Conservation (phyloP, 2,329 filamentous ascomycete genomes). For the Pezicula radicicola region DNA sequence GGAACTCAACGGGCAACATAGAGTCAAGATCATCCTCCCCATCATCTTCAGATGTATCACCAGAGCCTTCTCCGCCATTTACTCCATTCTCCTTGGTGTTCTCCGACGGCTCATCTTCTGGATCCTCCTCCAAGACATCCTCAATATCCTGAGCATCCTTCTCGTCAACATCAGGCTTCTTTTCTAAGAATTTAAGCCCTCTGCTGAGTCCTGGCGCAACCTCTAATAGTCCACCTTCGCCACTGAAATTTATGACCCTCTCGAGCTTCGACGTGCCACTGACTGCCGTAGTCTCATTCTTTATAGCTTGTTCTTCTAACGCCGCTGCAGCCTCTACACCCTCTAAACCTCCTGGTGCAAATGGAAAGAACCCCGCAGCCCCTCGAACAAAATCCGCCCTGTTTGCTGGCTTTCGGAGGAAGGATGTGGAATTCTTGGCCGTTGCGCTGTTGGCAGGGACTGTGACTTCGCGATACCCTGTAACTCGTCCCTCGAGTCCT, state of each 20-base stretch:
- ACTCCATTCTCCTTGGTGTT: slow-evolving; percentile 28
- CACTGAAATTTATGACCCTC: slow-evolving; percentile 78
- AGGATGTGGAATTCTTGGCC: slow-evolving; percentile 91
- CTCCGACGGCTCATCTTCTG: slow-evolving; percentile 27
- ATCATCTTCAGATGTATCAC: slow-evolving; percentile 34
- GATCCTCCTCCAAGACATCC: slow-evolving; percentile 53
- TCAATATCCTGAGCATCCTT: slow-evolving; percentile 70
- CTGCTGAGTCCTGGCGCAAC: slow-evolving; percentile 78
- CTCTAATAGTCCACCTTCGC: slow-evolving; percentile 75
- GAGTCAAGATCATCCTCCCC: slow-evolving; percentile 73
- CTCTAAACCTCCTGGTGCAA: slow-evolving; percentile 86
- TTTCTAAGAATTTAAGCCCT: slow-evolving; percentile 71
- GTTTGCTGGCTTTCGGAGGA: slow-evolving; percentile 80
- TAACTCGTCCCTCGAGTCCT: slow-evolving; percentile 88
- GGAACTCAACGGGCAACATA: slow-evolving; percentile 87
- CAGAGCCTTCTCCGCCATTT: slow-evolving; percentile 27
- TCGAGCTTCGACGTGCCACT: slow-evolving; percentile 61
- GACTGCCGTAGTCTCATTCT: slow-evolving; percentile 39
- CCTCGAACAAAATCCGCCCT: slow-evolving; percentile 90
- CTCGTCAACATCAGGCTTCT: slow-evolving; percentile 51
- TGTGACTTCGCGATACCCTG: slow-evolving; percentile 91
- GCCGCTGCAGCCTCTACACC: slow-evolving; percentile 82
- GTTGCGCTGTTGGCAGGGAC: slow-evolving; percentile 85
- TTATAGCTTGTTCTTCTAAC: slow-evolving; percentile 71
- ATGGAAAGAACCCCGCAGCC: slow-evolving; percentile 90